Base-by-base conservation (phyloP, 306 rosid genomes). In the Malus sylvestris region DNA sequence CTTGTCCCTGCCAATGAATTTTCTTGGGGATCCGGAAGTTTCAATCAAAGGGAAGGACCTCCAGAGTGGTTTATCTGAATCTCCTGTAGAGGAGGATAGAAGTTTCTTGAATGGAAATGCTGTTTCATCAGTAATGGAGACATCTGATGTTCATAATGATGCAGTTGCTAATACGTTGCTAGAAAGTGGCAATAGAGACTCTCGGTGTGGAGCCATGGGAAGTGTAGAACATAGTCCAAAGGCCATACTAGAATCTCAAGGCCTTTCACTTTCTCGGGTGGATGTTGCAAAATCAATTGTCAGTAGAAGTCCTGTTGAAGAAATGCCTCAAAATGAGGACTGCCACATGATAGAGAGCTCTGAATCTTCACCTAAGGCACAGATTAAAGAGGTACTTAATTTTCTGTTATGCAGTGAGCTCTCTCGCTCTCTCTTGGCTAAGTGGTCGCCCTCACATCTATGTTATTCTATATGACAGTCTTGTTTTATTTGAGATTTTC, bases 341-440 rank as follows among this genome's bases (percentile, higher is more conserved):
- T 67, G 60, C 71, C 35, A 44, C 72, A n/a, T 78, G 73, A 65
- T 73, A 58, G 87, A 83, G 67, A 76, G 76, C 35, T 79, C 83
- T 72, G 61, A 78, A 74, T 80, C 67, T 75, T 84, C 87, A 74
- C 74, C 29, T 69, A 76, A 76, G 61, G 68, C 70, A 81, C 86
- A 77, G 58, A 69, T 49, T 57, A 74, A 85, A 77, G 82, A 88
- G 99, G 97, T 95, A 88, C 72, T 30, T 27, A 40, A n/a, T 73
- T 59, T 83, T 81, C 80, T 78, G 66, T 70, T 76, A 23, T 32
- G 23, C 13, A 13, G 19, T 49, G 53, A 49, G 3, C 14, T 63
- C 68, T 63, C 68, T 63, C 68, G 0, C n/a, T 27, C 67, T 29
- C 10, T 44, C 15, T 44, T 0, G 15, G 49, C 49, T 44, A 44